Base-by-base conservation (phyloP, 768 basidiomycete species). In the Tylopilus felleus region DNA sequence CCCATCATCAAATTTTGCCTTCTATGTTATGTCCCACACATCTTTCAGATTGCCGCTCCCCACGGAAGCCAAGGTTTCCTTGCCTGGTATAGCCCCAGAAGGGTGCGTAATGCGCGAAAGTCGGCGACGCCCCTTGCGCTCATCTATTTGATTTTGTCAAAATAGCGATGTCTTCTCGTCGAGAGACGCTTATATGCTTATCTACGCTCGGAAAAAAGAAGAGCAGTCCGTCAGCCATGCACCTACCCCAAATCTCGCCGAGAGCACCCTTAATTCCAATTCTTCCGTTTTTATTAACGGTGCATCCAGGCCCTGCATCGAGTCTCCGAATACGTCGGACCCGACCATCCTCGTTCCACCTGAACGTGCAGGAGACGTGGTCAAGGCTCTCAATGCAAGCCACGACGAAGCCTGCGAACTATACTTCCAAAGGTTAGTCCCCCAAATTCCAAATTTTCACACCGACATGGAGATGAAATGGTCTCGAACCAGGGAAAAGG, bases 131-230 rank as follows among this genome's bases (percentile, higher is more conserved):
- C 61, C 52, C 51, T 49, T 56, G 33, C 35, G 43, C 57, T 61
- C 40, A 57, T 13, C 33, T 45, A 56, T 57, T 61, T 69, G 64
- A 58, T 61, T 55, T 60, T 50, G 41, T 56, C 44, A 14, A 22
- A 55, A 49, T 60, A 81, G 79, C 55, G 74, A 77, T 36, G 77
- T 88, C 39, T 70, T 70, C 58, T 76, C 81, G 3, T 93, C 93
- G 2, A 88, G 81, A 71, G 93, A 97, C 61, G 93, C 92, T 7
- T 97, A 98, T 71, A 96, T 98, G 93, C 79, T 98, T 29, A 85
- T 98, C 50, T 98, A 98, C 70, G 80, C 82, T 35, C 81, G 83
- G 12, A 77, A 75, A 59, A 63, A 70, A 27, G 52, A 60, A 19
- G 41, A 43, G 33, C 44, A 51, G 36, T 19, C 57, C 27, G 38